phyloP scores from a whole-genome alignment of 2,329 filamentous ascomycete species.

The Xylaria sp. region DNA sequence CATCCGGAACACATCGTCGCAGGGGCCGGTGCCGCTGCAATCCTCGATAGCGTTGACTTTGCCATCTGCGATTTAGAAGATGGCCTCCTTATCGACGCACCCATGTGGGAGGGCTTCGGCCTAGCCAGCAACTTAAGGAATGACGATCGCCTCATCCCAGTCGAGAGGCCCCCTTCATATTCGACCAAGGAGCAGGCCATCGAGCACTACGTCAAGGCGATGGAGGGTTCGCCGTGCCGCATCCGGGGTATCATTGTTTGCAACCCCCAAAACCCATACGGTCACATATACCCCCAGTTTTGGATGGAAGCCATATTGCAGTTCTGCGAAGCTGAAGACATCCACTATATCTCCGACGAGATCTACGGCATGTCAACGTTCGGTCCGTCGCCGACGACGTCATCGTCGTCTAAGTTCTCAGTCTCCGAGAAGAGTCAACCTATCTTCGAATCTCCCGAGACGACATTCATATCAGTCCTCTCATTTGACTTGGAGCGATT shows the following conservation, averaged over 20 bases:
- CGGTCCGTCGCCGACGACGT: background rate
- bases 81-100: constrained; percentile 24
- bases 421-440: constrained; percentile 20
- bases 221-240: constrained; percentile 17
- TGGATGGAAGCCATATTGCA: constrained; percentile 26
- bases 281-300: constrained; percentile 21
- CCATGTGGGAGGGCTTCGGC: constrained; percentile 27
- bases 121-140: constrained; percentile 21
- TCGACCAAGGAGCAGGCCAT: constrained; percentile 19
- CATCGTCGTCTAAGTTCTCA: background rate
- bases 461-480: constrained; percentile 17
- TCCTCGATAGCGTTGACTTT: constrained; percentile 25
- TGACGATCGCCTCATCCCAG: constrained; percentile 22
- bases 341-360: constrained; percentile 28
- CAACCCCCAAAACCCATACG: constrained; percentile 25
- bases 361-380: constrained; percentile 27
- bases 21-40: constrained; percentile 20
- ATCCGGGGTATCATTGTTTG: constrained; percentile 26
- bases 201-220: constrained; percentile 18
- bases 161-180: constrained; percentile 13
- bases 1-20: constrained; percentile 17
- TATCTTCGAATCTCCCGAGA: constrained; percentile 25
- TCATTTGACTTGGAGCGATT: constrained; percentile 15
- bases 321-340: constrained; percentile 20
- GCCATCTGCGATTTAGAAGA: constrained; percentile 22